Evolutionary conservation across 202 grass and related monocot species (phyloP).

Genomic region (Schoenoplectus tabernaemontani): DNA sequence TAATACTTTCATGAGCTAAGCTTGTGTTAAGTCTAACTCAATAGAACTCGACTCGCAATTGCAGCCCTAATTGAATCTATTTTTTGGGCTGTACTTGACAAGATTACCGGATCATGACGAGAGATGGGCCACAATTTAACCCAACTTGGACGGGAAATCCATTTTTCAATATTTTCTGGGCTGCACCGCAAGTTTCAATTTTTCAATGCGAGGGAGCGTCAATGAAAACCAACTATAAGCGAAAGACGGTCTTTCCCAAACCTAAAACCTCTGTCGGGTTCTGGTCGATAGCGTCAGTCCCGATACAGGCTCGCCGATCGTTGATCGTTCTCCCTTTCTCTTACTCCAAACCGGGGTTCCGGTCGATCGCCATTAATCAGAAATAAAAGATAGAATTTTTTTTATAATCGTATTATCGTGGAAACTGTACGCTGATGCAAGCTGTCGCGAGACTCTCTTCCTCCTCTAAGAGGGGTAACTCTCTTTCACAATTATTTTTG

Average conservation of each 20-base stretch:
- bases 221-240: no score
- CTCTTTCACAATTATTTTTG: no score
- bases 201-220: no score
- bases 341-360: neutral
- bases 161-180: neutral
- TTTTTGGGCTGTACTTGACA: no score
- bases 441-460: conserved; percentile 41
- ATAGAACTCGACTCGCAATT: no score
- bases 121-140: neutral
- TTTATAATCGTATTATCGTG: neutral
- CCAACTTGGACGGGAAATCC: neutral
- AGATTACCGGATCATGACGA: no score
- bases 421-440: conserved; percentile 39
- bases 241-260: no score
- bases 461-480: conserved; percentile 44
- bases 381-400: neutral
- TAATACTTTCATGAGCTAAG: no score
- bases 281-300: neutral
- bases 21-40: no score
- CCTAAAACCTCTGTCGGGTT: conserved; percentile 26
- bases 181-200: neutral
- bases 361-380: neutral
- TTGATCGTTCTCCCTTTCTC: no score
- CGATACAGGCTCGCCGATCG: neutral
- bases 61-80: no score